Percentiles rank a stretch among this genome's conserved stretches.
Evolutionary conservation across 2,329 filamentous ascomycete genomes (phyloP).

Genomic region (Aspergillus sp.): DNA sequence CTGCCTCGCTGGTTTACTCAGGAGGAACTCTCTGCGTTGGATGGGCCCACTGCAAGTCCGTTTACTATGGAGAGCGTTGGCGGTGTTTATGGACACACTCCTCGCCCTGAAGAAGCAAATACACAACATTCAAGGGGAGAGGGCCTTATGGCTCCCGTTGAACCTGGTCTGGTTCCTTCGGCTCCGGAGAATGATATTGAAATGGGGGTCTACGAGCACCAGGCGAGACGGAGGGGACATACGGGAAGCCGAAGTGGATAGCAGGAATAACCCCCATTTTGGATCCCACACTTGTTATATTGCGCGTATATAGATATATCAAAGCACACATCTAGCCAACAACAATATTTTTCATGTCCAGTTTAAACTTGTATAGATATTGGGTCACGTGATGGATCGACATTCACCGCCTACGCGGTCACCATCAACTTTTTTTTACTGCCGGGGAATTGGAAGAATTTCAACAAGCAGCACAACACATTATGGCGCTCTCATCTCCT

Average conservation of each 20-base stretch:
- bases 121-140: slow-evolving; percentile 11
- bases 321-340: not conserved
- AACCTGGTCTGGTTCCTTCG: slow-evolving; percentile 15
- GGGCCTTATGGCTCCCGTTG: slow-evolving; percentile 19
- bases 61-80: slow-evolving; percentile 77
- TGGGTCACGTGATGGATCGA: not conserved
- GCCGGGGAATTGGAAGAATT: slow-evolving; percentile 24
- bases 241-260: slow-evolving; percentile 20
- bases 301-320: not conserved
- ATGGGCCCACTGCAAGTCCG: slow-evolving; percentile 71
- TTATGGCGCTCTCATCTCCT: slow-evolving; percentile 29
- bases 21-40: slow-evolving; percentile 63
- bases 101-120: slow-evolving; percentile 7
- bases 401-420: slow-evolving; percentile 29
- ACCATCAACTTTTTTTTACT: slow-evolving; percentile 28
- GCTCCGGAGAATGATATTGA: slow-evolving; percentile 42
- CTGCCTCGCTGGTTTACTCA: slow-evolving; percentile 62
- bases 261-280: not conserved
- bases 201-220: slow-evolving; percentile 40
- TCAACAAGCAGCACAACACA: slow-evolving; percentile 15
- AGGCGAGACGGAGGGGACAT: slow-evolving; percentile 29
- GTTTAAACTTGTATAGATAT: not conserved
- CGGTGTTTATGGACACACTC: slow-evolving; percentile 55
- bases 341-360: too few relatives aligned
- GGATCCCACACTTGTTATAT: not conserved